Conservation (phyloP, 306 rosid genomes). For the Rosa persica region DNA sequence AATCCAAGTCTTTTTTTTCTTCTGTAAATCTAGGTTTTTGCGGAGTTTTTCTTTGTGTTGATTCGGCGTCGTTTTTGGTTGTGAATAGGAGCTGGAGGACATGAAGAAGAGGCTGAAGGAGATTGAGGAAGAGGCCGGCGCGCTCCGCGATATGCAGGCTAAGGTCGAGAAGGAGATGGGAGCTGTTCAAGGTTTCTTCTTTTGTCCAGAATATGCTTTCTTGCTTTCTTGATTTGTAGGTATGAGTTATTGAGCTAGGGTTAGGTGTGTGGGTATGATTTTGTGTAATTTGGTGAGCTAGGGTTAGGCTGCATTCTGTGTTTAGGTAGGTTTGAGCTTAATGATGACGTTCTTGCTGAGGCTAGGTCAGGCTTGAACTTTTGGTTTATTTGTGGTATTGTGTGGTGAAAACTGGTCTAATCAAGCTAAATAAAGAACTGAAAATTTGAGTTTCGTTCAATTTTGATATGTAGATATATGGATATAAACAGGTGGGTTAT, state of each 20-base stretch:
- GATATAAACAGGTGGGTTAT: neutral
- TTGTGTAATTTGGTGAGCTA: neutral
- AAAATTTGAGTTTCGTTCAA: neutral
- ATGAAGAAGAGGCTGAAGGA: constrained; percentile 98
- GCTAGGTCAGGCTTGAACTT: neutral
- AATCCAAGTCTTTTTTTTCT: neutral
- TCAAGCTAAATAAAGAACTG: neutral
- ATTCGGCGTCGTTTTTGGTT: neutral
- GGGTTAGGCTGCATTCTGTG: neutral
- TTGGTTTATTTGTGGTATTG: neutral
- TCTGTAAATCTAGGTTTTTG: constrained; percentile 2
- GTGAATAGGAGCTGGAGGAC: constrained; percentile 84
- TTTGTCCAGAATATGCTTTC: neutral
- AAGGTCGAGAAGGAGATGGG: constrained; percentile 99
- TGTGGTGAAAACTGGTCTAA: neutral
- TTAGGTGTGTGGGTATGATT: neutral
- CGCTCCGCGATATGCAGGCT: constrained; percentile 98
- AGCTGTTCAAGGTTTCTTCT: constrained; percentile 68
- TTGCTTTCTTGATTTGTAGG: neutral
- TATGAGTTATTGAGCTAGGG: constrained; percentile 12
- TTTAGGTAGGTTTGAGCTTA: neutral
- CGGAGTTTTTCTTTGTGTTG: neutral
- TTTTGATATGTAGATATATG: neutral
- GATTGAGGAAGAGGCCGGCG: constrained; percentile 95
- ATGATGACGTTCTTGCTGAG: neutral